These are phyloP conservation scores for Coemansia sp. DNA, from an alignment of 192 early-diverging fungal species.

Conservation along the genomic window DNA sequence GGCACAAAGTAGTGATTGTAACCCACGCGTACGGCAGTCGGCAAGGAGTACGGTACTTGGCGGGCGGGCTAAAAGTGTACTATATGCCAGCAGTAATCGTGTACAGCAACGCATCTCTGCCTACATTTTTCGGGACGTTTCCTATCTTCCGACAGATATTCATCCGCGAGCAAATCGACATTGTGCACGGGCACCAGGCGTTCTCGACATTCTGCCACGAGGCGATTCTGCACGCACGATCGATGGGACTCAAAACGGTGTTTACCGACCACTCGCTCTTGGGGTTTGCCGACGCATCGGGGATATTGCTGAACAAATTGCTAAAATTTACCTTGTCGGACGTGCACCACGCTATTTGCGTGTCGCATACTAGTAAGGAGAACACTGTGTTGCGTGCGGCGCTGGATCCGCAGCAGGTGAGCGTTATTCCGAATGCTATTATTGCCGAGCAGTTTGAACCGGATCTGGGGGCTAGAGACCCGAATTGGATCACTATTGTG, in stretches of 20 bases:
- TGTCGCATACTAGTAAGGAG: constrained; percentile 98
- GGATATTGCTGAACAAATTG: constrained; percentile 95
- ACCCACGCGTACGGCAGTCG: constrained; percentile 86
- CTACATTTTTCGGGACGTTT: constrained; percentile 89
- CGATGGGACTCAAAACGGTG: constrained; percentile 90
- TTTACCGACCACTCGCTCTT: constrained; percentile 98
- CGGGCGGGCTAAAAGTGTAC: constrained; percentile 94
- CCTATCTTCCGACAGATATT: constrained; percentile 92
- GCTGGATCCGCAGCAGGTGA: constrained; percentile 85
- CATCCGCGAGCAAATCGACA: constrained; percentile 85
- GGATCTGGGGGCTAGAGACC: constrained; percentile 69
- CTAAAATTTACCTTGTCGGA: constrained; percentile 97
- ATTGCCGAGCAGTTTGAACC: constrained; percentile 91
- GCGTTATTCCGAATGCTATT: constrained; percentile 97
- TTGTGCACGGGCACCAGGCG: constrained; percentile 96
- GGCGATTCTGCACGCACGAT: constrained; percentile 91
- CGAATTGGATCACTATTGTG: constrained; percentile 88
- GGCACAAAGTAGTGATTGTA: constrained; percentile 94
- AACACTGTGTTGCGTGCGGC: constrained; percentile 96
- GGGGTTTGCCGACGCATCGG: constrained; percentile 92
- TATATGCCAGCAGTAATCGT: constrained; percentile 86
- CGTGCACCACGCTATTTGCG: constrained; percentile 96
- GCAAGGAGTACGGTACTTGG: constrained; percentile 86
- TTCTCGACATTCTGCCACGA: constrained; percentile 95
- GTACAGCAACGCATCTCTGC: constrained; percentile 83